Evolutionary conservation across 768 basidiomycete species (phyloP), one percentile per base, ranked within the genome.

Genomic region (Trametes maxima): DNA sequence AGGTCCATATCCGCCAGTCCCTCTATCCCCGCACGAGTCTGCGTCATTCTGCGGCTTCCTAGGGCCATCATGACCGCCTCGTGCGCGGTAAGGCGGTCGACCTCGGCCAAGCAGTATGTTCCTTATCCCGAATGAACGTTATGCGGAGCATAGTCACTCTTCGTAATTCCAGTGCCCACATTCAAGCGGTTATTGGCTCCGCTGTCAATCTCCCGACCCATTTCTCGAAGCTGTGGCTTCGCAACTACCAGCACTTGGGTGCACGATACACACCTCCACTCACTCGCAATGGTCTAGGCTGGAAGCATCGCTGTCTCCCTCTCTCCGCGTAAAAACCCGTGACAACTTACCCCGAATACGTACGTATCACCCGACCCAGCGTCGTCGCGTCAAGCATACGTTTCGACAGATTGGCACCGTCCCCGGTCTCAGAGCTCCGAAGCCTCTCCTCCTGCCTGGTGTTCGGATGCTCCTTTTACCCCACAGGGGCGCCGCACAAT

Each of bases 161-260:
- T 40, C 42, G 7, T 22, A 12, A 16, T 21, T 33, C 14, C 44
- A 21, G 28, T 24, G 16, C 17, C 17, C 36, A 37, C 49, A 24
- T 56, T 24, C 50, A 50, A 47, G 42, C 47, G 48, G 57, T 25
- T 58, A 58, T 24, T 43, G 33, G 22, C 24, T 10, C 51, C 60
- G 48, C 47, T 61, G 54, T 54, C 61, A 51, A 22, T 40, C 21
- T 19, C 19, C 25, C 5, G 16, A 12, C 4, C 16, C 25, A 44
- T 50, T 57, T 62, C 61, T 54, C 61, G 54, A 62, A 57, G 36
- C 24, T 57, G 35, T 51, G 49, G 47, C 57, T 58, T 58, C 57
- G 42, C 33, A 25, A 19, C 22, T 35, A 14, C 45, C 39, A 21
- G 33, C 35, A 44, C 33, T 25, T 13, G 19, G 17, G 35, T 19